These are phyloP conservation scores for Tuber indicum DNA, from an alignment of 495 filamentous ascomycete species.

Conservation along the genomic window DNA sequence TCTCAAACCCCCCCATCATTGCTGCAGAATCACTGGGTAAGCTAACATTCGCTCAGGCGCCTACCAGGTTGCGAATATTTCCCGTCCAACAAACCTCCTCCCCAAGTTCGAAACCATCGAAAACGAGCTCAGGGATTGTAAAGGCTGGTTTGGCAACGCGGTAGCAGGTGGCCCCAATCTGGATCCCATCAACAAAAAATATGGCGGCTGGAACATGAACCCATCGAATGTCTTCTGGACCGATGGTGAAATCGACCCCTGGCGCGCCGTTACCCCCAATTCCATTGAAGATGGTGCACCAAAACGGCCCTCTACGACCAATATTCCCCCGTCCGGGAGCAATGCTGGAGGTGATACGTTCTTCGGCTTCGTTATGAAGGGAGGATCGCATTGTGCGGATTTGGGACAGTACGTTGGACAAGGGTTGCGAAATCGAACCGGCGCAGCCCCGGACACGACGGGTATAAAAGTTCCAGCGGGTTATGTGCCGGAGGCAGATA, in stretches of 20 bases:
- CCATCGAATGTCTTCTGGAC: conserved; percentile 30
- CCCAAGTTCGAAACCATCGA: conserved; percentile 27
- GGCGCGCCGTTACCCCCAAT: conserved; percentile 18
- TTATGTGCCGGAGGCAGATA: conserved; percentile 7
- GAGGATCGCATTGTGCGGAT: conserved; percentile 25
- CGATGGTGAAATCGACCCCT: conserved; percentile 32
- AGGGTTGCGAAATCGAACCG: neutral
- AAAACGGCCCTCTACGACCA: conserved; percentile 6
- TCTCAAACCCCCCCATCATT: neutral
- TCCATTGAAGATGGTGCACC: conserved; percentile 15
- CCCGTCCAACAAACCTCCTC: conserved; percentile 20
- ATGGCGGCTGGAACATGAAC: conserved; percentile 34
- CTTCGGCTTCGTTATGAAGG: conserved; percentile 28
- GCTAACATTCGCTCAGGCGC: conserved; percentile 13
- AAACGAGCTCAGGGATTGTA: conserved; percentile 20
- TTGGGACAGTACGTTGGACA: conserved; percentile 8
- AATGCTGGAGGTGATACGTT: conserved; percentile 2
- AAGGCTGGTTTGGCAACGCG: conserved; percentile 13
- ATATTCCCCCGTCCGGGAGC: conserved; percentile 22
- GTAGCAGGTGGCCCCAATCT: conserved; percentile 24
- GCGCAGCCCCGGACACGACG: neutral
- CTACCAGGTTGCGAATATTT: conserved; percentile 20
- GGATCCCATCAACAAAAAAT: conserved; percentile 28
- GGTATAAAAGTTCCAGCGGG: neutral
- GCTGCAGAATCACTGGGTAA: neutral